Percentiles rank a stretch among this genome's conserved stretches.
These are phyloP conservation scores for Neurospora sp. DNA, from an alignment of 495 filamentous ascomycete species.

Conservation along the genomic window DNA sequence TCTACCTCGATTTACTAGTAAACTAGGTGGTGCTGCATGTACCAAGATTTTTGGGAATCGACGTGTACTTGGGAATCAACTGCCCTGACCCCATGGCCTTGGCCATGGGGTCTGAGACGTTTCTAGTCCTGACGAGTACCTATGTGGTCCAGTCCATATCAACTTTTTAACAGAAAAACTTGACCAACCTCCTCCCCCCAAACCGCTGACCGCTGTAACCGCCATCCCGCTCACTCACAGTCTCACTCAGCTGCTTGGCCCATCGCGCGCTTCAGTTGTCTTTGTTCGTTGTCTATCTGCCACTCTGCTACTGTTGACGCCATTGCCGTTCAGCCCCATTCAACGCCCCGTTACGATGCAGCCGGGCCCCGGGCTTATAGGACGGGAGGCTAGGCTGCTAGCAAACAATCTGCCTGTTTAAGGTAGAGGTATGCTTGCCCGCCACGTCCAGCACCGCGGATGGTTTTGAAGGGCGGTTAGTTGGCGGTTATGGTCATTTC, in stretches of 20 bases:
- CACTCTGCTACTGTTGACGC: background rate
- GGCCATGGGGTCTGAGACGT: too few species aligned
- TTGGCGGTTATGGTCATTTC: background rate
- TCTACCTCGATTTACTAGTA: too few species aligned
- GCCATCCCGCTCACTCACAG: background rate
- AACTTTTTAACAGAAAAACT: too few species aligned
- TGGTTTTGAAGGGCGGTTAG: background rate
- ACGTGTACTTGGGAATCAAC: too few species aligned
- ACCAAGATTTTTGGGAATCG: too few species aligned
- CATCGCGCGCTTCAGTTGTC: background rate
- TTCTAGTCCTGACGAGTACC: too few species aligned
- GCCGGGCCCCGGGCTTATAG: background rate
- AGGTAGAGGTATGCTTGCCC: background rate
- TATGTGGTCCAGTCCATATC: background rate
- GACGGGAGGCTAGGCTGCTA: background rate
- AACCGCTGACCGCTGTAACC: background rate
- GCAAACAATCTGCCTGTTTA: background rate
- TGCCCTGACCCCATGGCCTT: too few species aligned
- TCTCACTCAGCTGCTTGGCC: background rate
- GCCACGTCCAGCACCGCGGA: background rate
- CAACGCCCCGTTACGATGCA: background rate
- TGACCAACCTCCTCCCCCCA: background rate
- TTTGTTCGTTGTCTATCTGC: background rate
- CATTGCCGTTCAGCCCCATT: background rate
- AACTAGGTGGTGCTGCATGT: too few species aligned